Percentiles rank a stretch among this genome's conserved stretches.
Conservation (phyloP, 2,329 filamentous ascomycete species). For the Colletotrichum lini region DNA sequence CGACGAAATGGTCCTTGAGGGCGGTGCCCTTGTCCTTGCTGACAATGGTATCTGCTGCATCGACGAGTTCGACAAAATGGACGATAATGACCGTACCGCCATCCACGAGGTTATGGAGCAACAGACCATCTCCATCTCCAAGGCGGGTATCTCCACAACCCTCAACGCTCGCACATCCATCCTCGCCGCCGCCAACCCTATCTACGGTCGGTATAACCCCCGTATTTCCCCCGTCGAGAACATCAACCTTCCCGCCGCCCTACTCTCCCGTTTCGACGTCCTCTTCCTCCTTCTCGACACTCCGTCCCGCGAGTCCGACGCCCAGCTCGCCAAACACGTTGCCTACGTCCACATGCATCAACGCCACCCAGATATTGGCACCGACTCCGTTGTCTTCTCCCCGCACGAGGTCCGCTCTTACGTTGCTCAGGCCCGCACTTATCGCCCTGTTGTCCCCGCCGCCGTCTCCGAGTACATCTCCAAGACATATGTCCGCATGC, state of each 20-base stretch:
- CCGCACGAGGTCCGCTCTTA: conserved; percentile 96
- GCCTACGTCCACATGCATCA: conserved; percentile 98
- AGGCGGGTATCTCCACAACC: conserved; percentile 79
- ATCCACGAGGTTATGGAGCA: conserved; percentile 94
- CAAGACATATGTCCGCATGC: conserved; percentile 95
- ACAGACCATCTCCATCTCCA: conserved; percentile 88
- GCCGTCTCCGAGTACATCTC: conserved; percentile 95
- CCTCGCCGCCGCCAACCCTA: conserved; percentile 93
- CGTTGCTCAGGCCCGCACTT: conserved; percentile 92
- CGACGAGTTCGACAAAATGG: conserved; percentile 92
- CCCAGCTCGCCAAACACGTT: conserved; percentile 95
- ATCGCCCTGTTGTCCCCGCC: conserved; percentile 87
- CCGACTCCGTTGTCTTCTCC: conserved; percentile 80
- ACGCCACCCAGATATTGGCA: conserved; percentile 83
- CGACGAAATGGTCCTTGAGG: conserved; percentile 87
- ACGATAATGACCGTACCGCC: conserved; percentile 84
- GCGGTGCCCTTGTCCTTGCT: conserved; percentile 83
- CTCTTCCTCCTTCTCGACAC: conserved; percentile 98
- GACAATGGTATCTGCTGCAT: conserved; percentile 91
- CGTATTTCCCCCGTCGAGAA: conserved; percentile 98
- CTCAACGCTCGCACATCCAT: conserved; percentile 97
- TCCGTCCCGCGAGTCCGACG: conserved; percentile 88
- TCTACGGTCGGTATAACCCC: conserved; percentile 98
- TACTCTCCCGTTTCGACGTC: conserved; percentile 96
- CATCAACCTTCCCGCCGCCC: conserved; percentile 97